Base-by-base conservation (phyloP, 352 stramenopile genomes). In the Pythium coloratum region DNA sequence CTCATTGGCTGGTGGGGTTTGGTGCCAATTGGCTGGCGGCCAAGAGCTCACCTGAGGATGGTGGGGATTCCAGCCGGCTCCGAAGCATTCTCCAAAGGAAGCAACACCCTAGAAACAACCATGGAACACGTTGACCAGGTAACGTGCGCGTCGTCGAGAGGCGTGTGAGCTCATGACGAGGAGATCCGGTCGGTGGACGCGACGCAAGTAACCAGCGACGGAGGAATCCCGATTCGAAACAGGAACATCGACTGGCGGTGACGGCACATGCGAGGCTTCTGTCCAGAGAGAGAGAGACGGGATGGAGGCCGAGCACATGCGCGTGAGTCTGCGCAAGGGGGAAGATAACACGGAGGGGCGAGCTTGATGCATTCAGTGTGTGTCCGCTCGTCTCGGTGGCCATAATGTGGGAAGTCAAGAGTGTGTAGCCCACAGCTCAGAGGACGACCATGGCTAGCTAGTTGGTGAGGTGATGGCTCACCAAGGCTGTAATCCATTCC, bases 81-180 rank as follows among this genome's bases (percentile, higher is more conserved):
- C 55, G 44, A 51, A 46, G 62, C 68, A 75, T 75, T 75, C 68
- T 50, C 60, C 63, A 75, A 75, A 65, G 64, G 66, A 71, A 36
- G 53, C 61, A 69, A 66, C 40, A 61, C 69, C 69, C 72, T 78
- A 69, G 73, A 77, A 78, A 73, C 64, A 55, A 89, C 75, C 69
- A 91, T 91, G 83, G 83, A 91, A 81, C 83, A 91, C 81, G 76
- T 91, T 85, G 83, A 91, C 64, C 83, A 91, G 82, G 83, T 91
- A 91, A 59, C 58, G 66, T 36, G 30, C 42, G n/a, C 62, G 53
- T 28, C 16, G 8, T 50, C n/a, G 26, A 42, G 54, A 62, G 50
- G 46, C 53, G 26, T 49, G 18, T 24, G 46, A 30, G 14, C 34
- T 12, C 1, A 2, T 14, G 2, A 50, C 38, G 12, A 16, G 30